phyloP scores from a whole-genome alignment of 106 monocot species.

The Cymbidium sinense region DNA sequence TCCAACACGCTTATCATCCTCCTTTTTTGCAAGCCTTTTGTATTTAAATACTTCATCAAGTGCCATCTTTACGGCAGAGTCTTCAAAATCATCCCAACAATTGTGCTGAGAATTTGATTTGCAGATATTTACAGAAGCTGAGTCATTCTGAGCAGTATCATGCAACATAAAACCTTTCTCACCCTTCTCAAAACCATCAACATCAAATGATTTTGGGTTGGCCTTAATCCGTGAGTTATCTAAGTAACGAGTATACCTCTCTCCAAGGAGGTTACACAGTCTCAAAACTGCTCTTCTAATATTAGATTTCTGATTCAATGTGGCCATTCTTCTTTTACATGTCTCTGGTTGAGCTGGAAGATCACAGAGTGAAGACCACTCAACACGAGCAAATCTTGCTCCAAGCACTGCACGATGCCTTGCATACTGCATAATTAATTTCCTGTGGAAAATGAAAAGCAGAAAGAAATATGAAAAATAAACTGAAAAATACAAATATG shows the following conservation, averaged over 20 bases:
- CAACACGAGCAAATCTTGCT: constrained; percentile 55
- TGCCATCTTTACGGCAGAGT: constrained; percentile 53
- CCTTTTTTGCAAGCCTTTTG: constrained; percentile 45
- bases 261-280: constrained; percentile 67
- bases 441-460: constrained; percentile 29
- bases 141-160: constrained; percentile 9
- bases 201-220: neutral
- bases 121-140: constrained; percentile 9
- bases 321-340: constrained; percentile 66
- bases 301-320: constrained; percentile 32
- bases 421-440: constrained; percentile 69
- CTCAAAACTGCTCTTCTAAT: constrained; percentile 48
- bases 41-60: constrained; percentile 69
- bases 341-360: constrained; percentile 66
- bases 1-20: constrained; percentile 19
- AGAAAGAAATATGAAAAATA: neutral
- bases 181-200: constrained; percentile 1
- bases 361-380: constrained; percentile 62
- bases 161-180: neutral
- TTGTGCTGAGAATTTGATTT: constrained; percentile 11
- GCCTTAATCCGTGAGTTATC: constrained; percentile 13
- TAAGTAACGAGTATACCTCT: constrained; percentile 38
- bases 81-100: constrained; percentile 82
- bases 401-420: constrained; percentile 59
- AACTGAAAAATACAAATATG: neutral